Conservation (phyloP, 805 yeast genomes). For the Ascoidea rubescens region DNA sequence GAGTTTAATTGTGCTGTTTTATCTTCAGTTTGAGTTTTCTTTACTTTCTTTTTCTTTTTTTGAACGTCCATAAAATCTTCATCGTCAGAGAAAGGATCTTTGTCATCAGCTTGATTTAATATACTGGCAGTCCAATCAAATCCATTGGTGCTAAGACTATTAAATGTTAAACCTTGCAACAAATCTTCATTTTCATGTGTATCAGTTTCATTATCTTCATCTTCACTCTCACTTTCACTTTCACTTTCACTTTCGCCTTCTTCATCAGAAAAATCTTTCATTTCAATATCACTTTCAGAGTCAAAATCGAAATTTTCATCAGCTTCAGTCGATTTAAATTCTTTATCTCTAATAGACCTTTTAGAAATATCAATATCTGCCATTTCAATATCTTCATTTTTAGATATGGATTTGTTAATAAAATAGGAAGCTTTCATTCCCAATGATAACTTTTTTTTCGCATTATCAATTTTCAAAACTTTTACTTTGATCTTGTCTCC, state of each 20-base stretch:
- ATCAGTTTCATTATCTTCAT: conserved; percentile 17
- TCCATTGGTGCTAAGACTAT: conserved; percentile 70
- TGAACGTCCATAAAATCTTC: conserved; percentile 28
- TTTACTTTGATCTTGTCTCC: conserved; percentile 89
- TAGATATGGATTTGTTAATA: conserved; percentile 21
- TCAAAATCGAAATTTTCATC: conserved; percentile 23
- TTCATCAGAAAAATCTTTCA: conserved; percentile 17
- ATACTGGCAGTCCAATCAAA: conserved; percentile 95
- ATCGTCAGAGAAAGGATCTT: conserved; percentile 41
- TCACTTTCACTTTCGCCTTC: conserved; percentile 21
- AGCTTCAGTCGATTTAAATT: conserved; percentile 15
- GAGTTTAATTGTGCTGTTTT: conserved; percentile 73
- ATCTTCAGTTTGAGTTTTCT: conserved; percentile 41
- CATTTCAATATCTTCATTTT: conserved; percentile 13
- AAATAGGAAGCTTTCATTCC: conserved; percentile 96
- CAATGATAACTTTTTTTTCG: conserved; percentile 64
- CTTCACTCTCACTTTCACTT: conserved; percentile 20
- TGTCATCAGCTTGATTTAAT: conserved; percentile 63
- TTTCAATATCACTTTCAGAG: conserved; percentile 19
- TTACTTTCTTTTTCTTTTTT: conserved; percentile 29
- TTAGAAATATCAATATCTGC: conserved; percentile 11
- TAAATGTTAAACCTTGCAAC: conserved; percentile 7
- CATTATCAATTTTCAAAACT: conserved; percentile 45
- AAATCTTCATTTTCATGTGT: conserved; percentile 18
- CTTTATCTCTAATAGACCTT: conserved; percentile 16